A percentile compares a stretch with the other conserved stretches of the same genome.
Evolutionary conservation across 441 rosid species (phyloP).

Genomic region (Adansonia gregorii): DNA sequence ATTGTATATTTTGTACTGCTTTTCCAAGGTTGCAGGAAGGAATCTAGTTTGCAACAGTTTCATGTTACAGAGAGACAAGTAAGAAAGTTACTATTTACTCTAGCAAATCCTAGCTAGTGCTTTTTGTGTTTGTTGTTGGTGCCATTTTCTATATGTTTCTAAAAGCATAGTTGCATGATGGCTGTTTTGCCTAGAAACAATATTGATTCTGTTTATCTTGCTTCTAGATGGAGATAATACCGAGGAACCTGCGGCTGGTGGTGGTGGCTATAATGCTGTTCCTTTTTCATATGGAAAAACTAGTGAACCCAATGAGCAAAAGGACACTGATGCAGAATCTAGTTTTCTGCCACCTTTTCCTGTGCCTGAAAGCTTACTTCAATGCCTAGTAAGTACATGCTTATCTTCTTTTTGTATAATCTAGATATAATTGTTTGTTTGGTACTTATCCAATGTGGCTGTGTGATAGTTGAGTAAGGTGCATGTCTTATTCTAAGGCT

Average conservation of each 20-base stretch:
- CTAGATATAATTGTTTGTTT: constrained; percentile 43
- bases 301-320: constrained; percentile 46
- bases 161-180: constrained; percentile 6
- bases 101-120: constrained; percentile 14
- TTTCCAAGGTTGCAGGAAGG: constrained; percentile 67
- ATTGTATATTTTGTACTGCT: constrained; percentile 35
- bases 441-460: constrained; percentile 62
- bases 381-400: constrained; percentile 66
- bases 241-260: constrained; percentile 39
- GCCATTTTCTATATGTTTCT: constrained; percentile 20
- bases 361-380: constrained; percentile 71
- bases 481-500: constrained; percentile 95
- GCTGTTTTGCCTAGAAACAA: constrained; percentile 7
- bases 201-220: constrained; percentile 21
- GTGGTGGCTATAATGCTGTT: constrained; percentile 57
- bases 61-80: constrained; percentile 60
- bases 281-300: constrained; percentile 74
- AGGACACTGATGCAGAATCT: constrained; percentile 51
- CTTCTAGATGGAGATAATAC: constrained; percentile 51
- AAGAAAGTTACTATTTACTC: constrained; percentile 41
- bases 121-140: constrained; percentile 1
- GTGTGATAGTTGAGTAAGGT: constrained; percentile 65
- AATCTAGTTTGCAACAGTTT: constrained; percentile 54
- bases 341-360: constrained; percentile 71
- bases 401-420: constrained; percentile 30